A percentile compares a stretch with the other conserved stretches of the same genome.
These are phyloP conservation scores for Pseudocercospora musae DNA, from an alignment of 2,329 filamentous ascomycete species.

Conservation along the genomic window DNA sequence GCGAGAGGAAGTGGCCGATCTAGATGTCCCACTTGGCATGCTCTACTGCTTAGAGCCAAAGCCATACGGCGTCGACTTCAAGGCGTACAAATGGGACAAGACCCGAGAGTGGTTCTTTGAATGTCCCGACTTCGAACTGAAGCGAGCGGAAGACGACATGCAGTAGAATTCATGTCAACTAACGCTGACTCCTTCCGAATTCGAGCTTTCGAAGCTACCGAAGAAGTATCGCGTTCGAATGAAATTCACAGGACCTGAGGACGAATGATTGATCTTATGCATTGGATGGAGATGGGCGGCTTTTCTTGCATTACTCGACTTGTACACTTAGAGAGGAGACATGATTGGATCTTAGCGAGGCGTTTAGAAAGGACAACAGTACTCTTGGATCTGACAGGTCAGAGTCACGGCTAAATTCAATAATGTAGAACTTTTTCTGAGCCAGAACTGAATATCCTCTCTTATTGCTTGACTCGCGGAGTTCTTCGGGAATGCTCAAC, in stretches of 20 bases:
- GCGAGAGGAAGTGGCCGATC: constrained; percentile 84
- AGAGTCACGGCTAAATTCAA: constrained; percentile 1
- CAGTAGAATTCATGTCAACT: constrained; percentile 17
- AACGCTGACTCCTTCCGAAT: constrained; percentile 10
- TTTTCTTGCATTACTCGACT: neutral
- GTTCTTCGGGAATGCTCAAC: neutral
- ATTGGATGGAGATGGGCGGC: neutral
- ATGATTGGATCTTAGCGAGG: constrained; percentile 14
- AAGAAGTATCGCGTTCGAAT: constrained; percentile 7
- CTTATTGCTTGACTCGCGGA: neutral
- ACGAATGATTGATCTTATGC: neutral
- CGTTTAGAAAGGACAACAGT: constrained; percentile 11
- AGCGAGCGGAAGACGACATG: constrained; percentile 50
- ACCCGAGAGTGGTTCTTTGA: constrained; percentile 76
- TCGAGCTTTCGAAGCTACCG: constrained; percentile 9
- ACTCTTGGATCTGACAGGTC: constrained; percentile 4
- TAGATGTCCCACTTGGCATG: constrained; percentile 91
- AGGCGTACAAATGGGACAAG: constrained; percentile 79
- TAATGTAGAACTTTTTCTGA: neutral
- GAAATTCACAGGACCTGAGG: neutral
- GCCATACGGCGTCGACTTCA: constrained; percentile 96
- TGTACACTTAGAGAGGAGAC: constrained; percentile 6
- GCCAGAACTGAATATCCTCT: neutral
- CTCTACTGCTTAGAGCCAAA: constrained; percentile 95
- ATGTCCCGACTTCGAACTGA: constrained; percentile 76